These are phyloP conservation scores for Cyberlindnera sargentensis DNA, from an alignment of 805 yeast species.

Conservation along the genomic window DNA sequence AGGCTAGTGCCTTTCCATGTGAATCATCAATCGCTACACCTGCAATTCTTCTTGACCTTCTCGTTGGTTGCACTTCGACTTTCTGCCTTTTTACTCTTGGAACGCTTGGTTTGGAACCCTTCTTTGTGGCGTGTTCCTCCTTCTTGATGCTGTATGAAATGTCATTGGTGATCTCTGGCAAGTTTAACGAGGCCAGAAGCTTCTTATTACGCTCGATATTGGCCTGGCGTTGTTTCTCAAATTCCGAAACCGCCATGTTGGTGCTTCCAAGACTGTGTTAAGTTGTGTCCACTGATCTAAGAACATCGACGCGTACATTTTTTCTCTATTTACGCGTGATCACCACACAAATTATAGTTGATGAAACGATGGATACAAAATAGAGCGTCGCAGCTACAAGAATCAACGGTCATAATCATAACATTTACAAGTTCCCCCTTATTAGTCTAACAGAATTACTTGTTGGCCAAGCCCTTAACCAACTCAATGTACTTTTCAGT, in stretches of 20 bases:
- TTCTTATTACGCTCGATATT: slow-evolving; percentile 82
- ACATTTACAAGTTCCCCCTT: slow-evolving; percentile 2
- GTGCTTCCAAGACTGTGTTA: too few species aligned
- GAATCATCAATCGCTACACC: slow-evolving; percentile 58
- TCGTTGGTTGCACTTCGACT: slow-evolving; percentile 40
- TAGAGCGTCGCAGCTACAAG: background rate
- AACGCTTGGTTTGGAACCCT: slow-evolving; percentile 11
- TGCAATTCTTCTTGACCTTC: slow-evolving; percentile 74
- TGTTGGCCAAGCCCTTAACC: slow-evolving; percentile 40
- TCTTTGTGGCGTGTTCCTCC: slow-evolving; percentile 19
- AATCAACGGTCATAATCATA: slow-evolving; percentile 3
- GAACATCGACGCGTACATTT: too few species aligned
- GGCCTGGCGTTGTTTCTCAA: slow-evolving; percentile 64
- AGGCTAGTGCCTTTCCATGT: slow-evolving; percentile 21
- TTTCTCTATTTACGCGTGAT: too few species aligned
- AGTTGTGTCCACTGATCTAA: too few species aligned
- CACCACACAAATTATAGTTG: too few species aligned
- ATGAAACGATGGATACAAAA: too few species aligned
- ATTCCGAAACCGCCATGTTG: slow-evolving; percentile 29
- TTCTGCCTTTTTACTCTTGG: slow-evolving; percentile 19
- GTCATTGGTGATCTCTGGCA: slow-evolving; percentile 49
- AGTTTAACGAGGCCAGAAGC: slow-evolving; percentile 61
- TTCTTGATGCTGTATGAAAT: slow-evolving; percentile 41
- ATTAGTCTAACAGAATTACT: slow-evolving; percentile 6
- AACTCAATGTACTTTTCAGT: slow-evolving; percentile 87